Evolutionary conservation across 495 filamentous ascomycete genomes (phyloP).

Genomic region (Articulospora tetracladia): DNA sequence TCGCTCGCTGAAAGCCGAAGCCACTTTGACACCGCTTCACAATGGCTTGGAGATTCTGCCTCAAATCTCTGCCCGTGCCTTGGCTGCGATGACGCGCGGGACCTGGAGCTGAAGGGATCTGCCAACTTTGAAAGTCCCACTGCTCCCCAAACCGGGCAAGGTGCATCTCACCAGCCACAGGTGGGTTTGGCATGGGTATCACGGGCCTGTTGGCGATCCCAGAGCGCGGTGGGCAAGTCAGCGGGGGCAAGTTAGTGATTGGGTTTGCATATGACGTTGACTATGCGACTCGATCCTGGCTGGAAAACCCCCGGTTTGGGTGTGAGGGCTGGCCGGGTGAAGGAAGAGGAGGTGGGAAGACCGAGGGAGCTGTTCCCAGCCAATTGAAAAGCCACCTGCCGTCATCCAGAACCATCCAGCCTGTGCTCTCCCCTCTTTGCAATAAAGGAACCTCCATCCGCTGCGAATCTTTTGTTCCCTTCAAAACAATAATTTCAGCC

Average conservation of each 20-base stretch:
- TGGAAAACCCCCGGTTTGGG: background rate
- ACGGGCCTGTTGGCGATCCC: background rate
- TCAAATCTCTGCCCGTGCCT: too few species aligned
- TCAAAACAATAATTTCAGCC: background rate
- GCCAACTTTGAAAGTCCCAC: background rate
- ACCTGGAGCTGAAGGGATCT: background rate
- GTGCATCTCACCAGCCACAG: background rate
- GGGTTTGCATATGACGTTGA: background rate
- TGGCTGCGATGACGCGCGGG: slow-evolving; percentile 1
- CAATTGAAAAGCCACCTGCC: slow-evolving; percentile 16
- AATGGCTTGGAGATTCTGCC: background rate
- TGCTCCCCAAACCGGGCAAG: background rate
- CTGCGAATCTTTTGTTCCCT: background rate
- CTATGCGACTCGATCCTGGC: too few species aligned
- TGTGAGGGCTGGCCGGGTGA: too few species aligned
- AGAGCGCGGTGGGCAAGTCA: too few species aligned
- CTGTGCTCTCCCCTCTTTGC: slow-evolving; percentile 1
- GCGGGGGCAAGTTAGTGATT: background rate
- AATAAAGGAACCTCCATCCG: background rate
- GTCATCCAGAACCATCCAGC: slow-evolving; percentile 4
- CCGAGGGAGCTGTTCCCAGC: background rate
- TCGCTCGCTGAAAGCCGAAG: background rate
- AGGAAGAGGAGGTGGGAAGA: background rate
- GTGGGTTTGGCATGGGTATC: background rate
- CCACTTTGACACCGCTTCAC: background rate